Evolutionary conservation across 495 filamentous ascomycete genomes (phyloP).

Genomic region (Penicillium bialowiezense): DNA sequence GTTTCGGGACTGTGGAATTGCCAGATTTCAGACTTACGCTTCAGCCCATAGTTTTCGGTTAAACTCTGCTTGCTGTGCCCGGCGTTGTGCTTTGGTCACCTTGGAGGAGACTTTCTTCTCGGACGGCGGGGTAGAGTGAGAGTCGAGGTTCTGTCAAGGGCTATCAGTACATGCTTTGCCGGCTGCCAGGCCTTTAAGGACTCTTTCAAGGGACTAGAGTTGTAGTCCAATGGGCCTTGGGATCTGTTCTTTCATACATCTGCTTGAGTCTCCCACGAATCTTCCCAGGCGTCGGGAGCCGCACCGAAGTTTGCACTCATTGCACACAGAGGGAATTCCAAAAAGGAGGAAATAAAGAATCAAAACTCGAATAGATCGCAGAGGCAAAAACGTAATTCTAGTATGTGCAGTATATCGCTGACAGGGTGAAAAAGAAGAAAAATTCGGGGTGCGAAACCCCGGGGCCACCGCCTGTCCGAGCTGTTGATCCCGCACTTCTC

Average conservation of each 20-base stretch:
- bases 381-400: too few species aligned
- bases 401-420: slow-evolving; percentile 8
- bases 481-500: slow-evolving; percentile 9
- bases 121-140: slow-evolving; percentile 31
- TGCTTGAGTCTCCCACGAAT: slow-evolving; percentile 80
- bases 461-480: slow-evolving; percentile 27
- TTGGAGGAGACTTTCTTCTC: slow-evolving; percentile 51
- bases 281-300: slow-evolving; percentile 82
- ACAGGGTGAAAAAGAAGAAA: slow-evolving; percentile 22
- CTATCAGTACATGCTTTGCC: slow-evolving; percentile 11
- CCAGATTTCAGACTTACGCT: slow-evolving; percentile 56
- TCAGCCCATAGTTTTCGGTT: slow-evolving; percentile 86
- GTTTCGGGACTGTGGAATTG: background rate
- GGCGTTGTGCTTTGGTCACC: slow-evolving; percentile 70
- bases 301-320: slow-evolving; percentile 52
- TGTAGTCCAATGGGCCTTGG: background rate
- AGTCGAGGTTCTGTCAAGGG: slow-evolving; percentile 35
- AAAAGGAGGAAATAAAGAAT: slow-evolving; percentile 1
- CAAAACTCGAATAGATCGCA: too few species aligned
- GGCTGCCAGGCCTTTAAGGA: background rate
- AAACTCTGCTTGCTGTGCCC: slow-evolving; percentile 74
- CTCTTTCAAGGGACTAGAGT: too few species aligned
- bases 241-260: slow-evolving; percentile 51
- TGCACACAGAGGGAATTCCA: slow-evolving; percentile 14
- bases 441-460: slow-evolving; percentile 14